Conservation (phyloP, 805 yeast species). For the Scheffersomyces stipitis region DNA sequence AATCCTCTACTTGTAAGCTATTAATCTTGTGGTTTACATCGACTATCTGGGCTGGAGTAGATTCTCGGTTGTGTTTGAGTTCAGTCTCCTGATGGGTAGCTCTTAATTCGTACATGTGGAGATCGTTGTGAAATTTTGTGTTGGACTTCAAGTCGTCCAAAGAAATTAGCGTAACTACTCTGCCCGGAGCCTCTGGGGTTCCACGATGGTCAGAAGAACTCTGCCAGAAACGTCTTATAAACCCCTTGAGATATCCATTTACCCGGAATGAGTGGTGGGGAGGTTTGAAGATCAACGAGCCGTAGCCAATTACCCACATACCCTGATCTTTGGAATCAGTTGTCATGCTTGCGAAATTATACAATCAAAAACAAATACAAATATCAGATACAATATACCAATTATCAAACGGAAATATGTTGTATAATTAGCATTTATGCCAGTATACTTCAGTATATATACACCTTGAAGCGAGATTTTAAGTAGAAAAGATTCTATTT, state of each 20-base stretch:
- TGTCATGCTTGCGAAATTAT: too few relatives aligned
- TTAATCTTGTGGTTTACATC: constrained; percentile 11
- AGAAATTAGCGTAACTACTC: constrained; percentile 82
- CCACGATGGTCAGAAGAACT: constrained; percentile 89
- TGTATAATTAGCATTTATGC: too few relatives aligned
- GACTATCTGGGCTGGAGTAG: constrained; percentile 2
- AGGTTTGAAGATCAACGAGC: constrained; percentile 86
- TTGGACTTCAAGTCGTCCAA: constrained; percentile 50
- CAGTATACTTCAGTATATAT: too few relatives aligned
- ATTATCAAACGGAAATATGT: too few relatives aligned
- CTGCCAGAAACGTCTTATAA: constrained; percentile 87
- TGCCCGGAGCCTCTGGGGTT: constrained; percentile 79
- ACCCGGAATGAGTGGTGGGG: constrained; percentile 61
- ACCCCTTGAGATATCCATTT: constrained; percentile 77
- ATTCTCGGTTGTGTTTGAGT: background rate
- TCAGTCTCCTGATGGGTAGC: constrained; percentile 8
- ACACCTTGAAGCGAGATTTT: too few relatives aligned
- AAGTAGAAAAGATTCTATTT: too few relatives aligned
- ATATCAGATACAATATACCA: too few relatives aligned
- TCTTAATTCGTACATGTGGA: constrained; percentile 32
- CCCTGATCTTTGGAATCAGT: constrained; percentile 38
- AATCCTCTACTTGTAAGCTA: constrained; percentile 38
- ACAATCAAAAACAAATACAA: too few relatives aligned
- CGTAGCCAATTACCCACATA: constrained; percentile 87
- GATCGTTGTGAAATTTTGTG: constrained; percentile 41